Base-by-base conservation (phyloP, 1,139 yeast species). In the Kluyveromyces sp. region DNA sequence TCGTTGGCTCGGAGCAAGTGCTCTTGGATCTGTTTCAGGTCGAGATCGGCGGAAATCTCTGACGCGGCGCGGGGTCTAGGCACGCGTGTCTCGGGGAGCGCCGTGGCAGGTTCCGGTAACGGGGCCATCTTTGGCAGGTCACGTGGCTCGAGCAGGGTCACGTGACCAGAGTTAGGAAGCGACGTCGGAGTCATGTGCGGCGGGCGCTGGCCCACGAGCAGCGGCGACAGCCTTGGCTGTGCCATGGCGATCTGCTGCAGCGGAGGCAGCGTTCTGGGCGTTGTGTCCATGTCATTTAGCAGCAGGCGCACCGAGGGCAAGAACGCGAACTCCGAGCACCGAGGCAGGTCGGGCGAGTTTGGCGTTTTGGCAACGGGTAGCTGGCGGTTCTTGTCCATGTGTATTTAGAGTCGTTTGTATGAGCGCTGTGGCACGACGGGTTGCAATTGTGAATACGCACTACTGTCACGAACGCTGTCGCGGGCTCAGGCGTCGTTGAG, bases 241-340 rank as follows among this genome's bases (percentile, higher is more conserved):
- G 26, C 29, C 29, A 26, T 32, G 35, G 35, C 17, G 17, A 32
- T 11, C 17, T 32, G 16, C 25, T 15, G 13, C 22, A 33, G 19
- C 36, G 36, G 36, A 2, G 36, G 36, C 16, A 33, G 22, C 25
- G 25, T 17, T 7, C 36, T 19, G 8, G 36, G 36, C 25, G 36
- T 33, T 3, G 20, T 33, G 13, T 16, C 13, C 15, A 19, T 9
- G 25, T n/a, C 25, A 11, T 17, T 19, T n/a, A 33, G 16, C 25
- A 33, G 36, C 25, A 15, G 20, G 3, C 36, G 20, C 25, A 33
- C 13, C 22, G 36, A 19, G 12, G 36, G 36, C 25, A 33, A 18
- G 17, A 13, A 15, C 17, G 33, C 4, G 33, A n/a, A 30, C 33
- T n/a, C 33, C 15, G 33, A 30, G 33, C 26, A 22, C 8, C 26